Evolutionary conservation across 2,329 filamentous ascomycete genomes (phyloP), one percentile per base, ranked within the genome.

Genomic region (Fusarium tupiense): DNA sequence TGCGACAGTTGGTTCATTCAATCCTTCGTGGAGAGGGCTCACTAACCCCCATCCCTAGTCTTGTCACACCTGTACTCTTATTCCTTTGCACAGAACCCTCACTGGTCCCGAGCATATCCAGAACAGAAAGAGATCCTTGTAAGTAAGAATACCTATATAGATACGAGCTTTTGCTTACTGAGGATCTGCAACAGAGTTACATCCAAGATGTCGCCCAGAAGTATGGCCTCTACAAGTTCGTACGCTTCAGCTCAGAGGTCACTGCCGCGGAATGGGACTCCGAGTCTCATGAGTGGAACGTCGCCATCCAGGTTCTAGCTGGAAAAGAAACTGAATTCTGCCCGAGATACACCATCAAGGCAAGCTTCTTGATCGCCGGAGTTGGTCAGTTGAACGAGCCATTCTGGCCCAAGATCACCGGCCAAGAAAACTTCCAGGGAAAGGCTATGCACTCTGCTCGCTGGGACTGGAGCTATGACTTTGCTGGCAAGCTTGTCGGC

Each of bases 1-100:
- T 50, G 47, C 22, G 47, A 50, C 29, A 50, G 47, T 50, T 17
- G 16, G 47, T 50, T 17, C 7, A 13, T n/a, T 31, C 29, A 19
- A 6, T 6, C 3, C 22, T 9, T 8, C 22, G 5, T 3, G 0
- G 20, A n/a, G 47, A 31, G 5, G 0, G 1, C 0, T 4, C 5
- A 12, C 47, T 50, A n/a, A 50, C 29, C 6, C 3, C 13, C 2
- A 2, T 3, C 10, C 4, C 5, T 0, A 50, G 47, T 50, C 7
- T 9, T 50, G 20, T 50, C 47, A 31, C 47, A 50, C 7, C 7
- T 50, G 10, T 50, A 50, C 47, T 50, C 47, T 10, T 50, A 50
- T 31, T 50, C 47, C 0, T 50, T 50, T 50, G 47, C 29, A 9
- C 47, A 50, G 6, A 50, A 50, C 20, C 47, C 47, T 50, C 14